Evolutionary conservation across 768 basidiomycete species (phyloP).

Genomic region (Pleurotus tuber-regium): DNA sequence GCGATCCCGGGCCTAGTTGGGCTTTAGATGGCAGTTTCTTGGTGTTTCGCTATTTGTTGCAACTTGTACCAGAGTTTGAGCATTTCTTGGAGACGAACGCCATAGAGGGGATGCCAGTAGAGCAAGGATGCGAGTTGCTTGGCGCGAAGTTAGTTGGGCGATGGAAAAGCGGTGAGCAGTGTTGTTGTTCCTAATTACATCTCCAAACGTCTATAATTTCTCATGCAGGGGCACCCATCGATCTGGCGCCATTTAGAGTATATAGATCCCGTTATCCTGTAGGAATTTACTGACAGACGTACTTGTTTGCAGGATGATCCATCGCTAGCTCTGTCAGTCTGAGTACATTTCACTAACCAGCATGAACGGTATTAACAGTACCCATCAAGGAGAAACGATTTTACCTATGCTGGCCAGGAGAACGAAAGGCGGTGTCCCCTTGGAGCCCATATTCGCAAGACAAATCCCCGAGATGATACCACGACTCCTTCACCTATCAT

Average conservation of each 20-base stretch:
- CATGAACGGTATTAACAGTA: neutral
- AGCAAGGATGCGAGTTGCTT: conserved; percentile 43
- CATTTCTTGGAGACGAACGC: conserved; percentile 42
- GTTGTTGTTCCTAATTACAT: neutral
- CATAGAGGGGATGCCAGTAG: conserved; percentile 29
- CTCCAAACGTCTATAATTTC: conserved; percentile 15
- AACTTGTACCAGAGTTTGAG: conserved; percentile 50
- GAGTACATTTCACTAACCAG: neutral
- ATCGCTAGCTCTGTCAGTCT: neutral
- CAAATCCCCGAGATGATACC: conserved; percentile 39
- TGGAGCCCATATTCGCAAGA: conserved; percentile 46
- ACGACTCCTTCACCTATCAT: neutral
- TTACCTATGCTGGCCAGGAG: neutral
- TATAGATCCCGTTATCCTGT: neutral
- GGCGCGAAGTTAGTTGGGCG: conserved; percentile 53
- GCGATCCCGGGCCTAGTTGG: conserved; percentile 43
- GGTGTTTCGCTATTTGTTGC: conserved; percentile 48
- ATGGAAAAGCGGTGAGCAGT: conserved; percentile 52
- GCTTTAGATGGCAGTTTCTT: conserved; percentile 51
- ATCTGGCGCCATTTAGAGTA: conserved; percentile 32
- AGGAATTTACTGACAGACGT: too few relatives aligned
- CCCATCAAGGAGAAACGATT: neutral
- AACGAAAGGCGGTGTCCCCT: conserved; percentile 41
- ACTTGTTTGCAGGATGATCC: neutral
- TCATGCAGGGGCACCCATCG: conserved; percentile 40